A percentile compares a stretch with the other conserved stretches of the same genome.
phyloP scores from a whole-genome alignment of 495 filamentous ascomycete genomes.

The Alectoria sarmentosa region DNA sequence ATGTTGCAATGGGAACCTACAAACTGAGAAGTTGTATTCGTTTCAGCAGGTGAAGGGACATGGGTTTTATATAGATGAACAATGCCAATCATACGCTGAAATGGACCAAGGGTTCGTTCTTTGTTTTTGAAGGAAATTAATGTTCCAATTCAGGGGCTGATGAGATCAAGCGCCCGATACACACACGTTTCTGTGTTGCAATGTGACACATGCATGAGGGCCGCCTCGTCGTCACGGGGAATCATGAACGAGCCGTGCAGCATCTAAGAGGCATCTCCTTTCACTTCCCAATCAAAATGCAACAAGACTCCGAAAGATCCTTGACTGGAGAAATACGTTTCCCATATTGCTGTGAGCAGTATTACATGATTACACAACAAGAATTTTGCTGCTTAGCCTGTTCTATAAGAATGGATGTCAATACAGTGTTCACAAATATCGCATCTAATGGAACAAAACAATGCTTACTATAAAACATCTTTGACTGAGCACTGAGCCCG shows the following conservation, averaged over 20 bases:
- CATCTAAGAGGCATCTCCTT: neutral
- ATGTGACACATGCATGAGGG: neutral
- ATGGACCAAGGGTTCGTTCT: neutral
- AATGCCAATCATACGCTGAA: neutral
- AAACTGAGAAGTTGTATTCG: neutral
- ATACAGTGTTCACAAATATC: neutral
- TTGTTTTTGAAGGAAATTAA: neutral
- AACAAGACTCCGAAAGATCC: neutral
- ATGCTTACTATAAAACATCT: constrained; percentile 81
- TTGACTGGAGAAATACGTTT: constrained; percentile 3
- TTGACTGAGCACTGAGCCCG: constrained; percentile 78
- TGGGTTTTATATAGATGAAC: neutral
- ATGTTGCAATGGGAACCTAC: neutral
- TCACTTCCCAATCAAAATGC: neutral
- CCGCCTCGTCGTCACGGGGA: neutral
- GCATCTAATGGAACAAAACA: neutral
- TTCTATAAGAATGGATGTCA: constrained; percentile 20
- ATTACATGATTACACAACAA: constrained; percentile 76
- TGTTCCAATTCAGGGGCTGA: neutral
- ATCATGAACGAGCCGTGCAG: neutral
- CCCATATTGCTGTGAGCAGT: neutral
- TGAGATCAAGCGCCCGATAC: neutral
- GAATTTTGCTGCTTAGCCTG: constrained; percentile 95
- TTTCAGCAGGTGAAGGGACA: neutral
- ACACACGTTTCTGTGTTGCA: neutral